phyloP scores from a whole-genome alignment of 106 monocot species.

The Acanthochlamys bracteata region DNA sequence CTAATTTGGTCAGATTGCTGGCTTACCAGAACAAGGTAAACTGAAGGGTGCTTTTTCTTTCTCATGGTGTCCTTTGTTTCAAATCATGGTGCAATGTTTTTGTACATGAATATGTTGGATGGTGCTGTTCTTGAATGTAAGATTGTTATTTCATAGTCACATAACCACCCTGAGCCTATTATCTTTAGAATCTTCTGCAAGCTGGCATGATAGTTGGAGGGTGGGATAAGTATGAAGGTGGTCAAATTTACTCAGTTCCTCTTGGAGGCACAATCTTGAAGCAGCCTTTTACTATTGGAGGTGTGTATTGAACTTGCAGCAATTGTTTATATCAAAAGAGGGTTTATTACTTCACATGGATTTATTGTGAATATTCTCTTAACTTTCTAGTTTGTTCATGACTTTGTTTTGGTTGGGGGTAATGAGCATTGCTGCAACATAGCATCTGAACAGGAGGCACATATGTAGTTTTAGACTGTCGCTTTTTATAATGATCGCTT shows the following conservation, averaged over 20 bases:
- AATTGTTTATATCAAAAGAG: no score
- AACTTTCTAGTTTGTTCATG: no score
- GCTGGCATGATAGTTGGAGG: conserved; percentile 93
- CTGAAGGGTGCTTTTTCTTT: no score
- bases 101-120: no score
- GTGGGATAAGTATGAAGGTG: conserved; percentile 93
- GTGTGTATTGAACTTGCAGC: conserved; percentile 17
- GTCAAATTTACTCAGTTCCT: conserved; percentile 86
- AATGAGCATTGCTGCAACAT: no score
- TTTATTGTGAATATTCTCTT: no score
- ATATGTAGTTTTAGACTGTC: not conserved
- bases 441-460: not conserved
- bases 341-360: no score
- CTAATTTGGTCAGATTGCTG: conserved; percentile 75
- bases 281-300: conserved; percentile 87
- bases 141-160: no score
- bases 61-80: no score
- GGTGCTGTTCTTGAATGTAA: no score
- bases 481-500: not conserved
- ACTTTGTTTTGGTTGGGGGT: no score
- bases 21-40: conserved; percentile 94
- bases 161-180: not conserved
- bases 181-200: conserved; percentile 36
- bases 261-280: conserved; percentile 92
- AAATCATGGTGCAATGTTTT: no score